Conservation (phyloP, 2,329 filamentous ascomycete species). For the Arachnomyces sp. region DNA sequence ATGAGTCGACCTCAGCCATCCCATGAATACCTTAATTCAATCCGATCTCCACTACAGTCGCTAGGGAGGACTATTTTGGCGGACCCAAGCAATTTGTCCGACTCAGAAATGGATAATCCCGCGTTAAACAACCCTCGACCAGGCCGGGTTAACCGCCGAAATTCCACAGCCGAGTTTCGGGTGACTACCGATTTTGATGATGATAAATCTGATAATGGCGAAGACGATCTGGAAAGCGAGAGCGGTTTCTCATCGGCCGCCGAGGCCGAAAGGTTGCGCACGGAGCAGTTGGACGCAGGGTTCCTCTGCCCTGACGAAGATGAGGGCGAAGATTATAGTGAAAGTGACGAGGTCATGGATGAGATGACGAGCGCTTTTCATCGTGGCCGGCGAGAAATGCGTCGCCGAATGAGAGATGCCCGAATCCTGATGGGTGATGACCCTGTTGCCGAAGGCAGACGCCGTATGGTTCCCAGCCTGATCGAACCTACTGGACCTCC, state of each 20-base stretch:
- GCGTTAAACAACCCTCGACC: neutral
- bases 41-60: constrained; percentile 28
- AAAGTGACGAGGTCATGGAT: constrained; percentile 21
- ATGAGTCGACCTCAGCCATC: constrained; percentile 27
- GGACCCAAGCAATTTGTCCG: constrained; percentile 17
- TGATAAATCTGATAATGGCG: constrained; percentile 30
- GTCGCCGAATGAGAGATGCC: constrained; percentile 19
- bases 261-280: constrained; percentile 19
- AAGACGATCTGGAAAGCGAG: constrained; percentile 24
- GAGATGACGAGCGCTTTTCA: constrained; percentile 14
- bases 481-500: constrained; percentile 18
- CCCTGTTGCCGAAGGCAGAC: constrained; percentile 14
- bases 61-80: constrained; percentile 22
- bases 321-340: constrained; percentile 14
- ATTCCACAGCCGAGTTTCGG: constrained; percentile 23
- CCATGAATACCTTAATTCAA: constrained; percentile 32
- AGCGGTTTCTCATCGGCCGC: constrained; percentile 16
- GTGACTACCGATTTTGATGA: constrained; percentile 31
- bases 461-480: constrained; percentile 19
- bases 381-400: constrained; percentile 21
- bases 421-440: constrained; percentile 11
- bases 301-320: constrained; percentile 25
- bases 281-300: constrained; percentile 23
- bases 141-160: constrained; percentile 4
- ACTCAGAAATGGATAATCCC: constrained; percentile 18